Percentiles rank a stretch among this genome's conserved stretches.
Evolutionary conservation across 208 protist genomes (phyloP).

Genomic region (Herpetomonas tarakana): DNA sequence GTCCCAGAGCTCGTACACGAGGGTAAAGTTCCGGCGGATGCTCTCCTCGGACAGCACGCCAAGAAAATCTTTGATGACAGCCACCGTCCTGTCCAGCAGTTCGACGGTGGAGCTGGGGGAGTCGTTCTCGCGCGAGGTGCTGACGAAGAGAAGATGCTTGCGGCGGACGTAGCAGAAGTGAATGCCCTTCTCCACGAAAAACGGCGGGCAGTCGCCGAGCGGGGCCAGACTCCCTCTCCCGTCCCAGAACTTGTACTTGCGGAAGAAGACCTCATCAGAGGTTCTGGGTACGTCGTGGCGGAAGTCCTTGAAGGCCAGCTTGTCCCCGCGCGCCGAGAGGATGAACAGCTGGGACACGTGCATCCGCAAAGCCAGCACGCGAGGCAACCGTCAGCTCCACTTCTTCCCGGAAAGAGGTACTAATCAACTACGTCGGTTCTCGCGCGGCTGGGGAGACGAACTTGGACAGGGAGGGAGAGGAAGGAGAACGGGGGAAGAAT

Average conservation of each 20-base stretch:
- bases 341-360: conserved; percentile 83
- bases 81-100: conserved; percentile 55
- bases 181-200: conserved; percentile 71
- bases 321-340: conserved; percentile 78
- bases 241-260: conserved; percentile 69
- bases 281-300: conserved; percentile 53
- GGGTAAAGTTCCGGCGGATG: conserved; percentile 84
- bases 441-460: too few relatives aligned
- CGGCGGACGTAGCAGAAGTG: conserved; percentile 75
- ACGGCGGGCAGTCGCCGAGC: conserved; percentile 51
- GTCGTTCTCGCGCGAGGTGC: conserved; percentile 69
- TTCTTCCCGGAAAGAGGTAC: too few relatives aligned
- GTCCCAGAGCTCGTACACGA: conserved; percentile 93
- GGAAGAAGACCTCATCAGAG: conserved; percentile 84
- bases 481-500: too few relatives aligned
- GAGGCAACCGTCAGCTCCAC: background rate
- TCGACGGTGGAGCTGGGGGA: conserved; percentile 75
- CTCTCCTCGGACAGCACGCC: conserved; percentile 85
- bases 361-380: conserved; percentile 9
- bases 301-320: conserved; percentile 83
- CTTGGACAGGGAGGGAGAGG: too few relatives aligned
- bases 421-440: too few relatives aligned
- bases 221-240: conserved; percentile 33
- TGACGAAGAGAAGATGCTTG: conserved; percentile 78
- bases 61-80: conserved; percentile 86